phyloP scores from a whole-genome alignment of 805 yeast genomes.

The Kregervanrija pseudodelftensis region DNA sequence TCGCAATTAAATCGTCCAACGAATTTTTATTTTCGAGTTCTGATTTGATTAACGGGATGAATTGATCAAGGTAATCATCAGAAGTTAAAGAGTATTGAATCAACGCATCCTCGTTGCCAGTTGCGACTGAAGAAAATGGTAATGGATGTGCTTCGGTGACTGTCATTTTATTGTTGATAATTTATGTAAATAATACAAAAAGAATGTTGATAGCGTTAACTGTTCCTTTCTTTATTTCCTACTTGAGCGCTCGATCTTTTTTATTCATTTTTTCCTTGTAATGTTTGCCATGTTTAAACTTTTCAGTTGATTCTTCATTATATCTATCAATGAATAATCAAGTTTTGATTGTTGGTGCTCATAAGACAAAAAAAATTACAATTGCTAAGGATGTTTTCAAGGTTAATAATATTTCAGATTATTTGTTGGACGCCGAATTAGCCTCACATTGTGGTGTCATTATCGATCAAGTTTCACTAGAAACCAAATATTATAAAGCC shows the following conservation, averaged over 20 bases:
- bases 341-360: conserved; percentile 39
- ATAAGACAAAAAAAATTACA: conserved; percentile 33
- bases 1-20: conserved; percentile 48
- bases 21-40: conserved; percentile 47
- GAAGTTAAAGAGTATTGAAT: conserved; percentile 38
- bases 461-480: conserved; percentile 15
- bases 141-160: too few relatives aligned
- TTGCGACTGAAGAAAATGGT: too few relatives aligned
- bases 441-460: conserved; percentile 21
- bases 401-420: conserved; percentile 18
- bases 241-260: too few relatives aligned
- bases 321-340: conserved; percentile 24
- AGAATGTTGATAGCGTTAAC: too few relatives aligned
- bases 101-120: conserved; percentile 13
- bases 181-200: too few relatives aligned
- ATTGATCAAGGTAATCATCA: conserved; percentile 70
- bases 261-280: too few relatives aligned
- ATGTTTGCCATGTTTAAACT: too few relatives aligned
- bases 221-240: too few relatives aligned
- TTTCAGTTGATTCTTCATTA: too few relatives aligned
- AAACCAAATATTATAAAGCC: conserved; percentile 23
- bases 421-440: conserved; percentile 6
- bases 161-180: too few relatives aligned
- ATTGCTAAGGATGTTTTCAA: conserved; percentile 18
- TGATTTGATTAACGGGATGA: conserved; percentile 66